phyloP scores from a whole-genome alignment of 2,329 filamentous ascomycete genomes.

The Cytospora piceae region DNA sequence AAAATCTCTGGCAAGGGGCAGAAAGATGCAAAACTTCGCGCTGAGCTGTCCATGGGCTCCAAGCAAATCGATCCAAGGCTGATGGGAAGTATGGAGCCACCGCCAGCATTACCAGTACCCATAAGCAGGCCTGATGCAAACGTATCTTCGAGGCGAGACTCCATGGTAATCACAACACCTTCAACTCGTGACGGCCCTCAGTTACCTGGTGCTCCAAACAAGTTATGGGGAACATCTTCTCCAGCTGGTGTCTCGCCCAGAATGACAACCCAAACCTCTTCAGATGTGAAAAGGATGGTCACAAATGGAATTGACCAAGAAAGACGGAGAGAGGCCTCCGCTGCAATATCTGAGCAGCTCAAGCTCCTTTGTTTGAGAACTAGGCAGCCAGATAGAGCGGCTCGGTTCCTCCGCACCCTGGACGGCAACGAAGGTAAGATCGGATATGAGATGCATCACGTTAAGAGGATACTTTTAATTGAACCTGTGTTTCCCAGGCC shows the following conservation, averaged over 20 bases:
- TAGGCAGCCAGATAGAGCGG: background rate
- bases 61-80: background rate
- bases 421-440: background rate
- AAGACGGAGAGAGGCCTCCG: background rate
- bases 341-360: constrained; percentile 4
- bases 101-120: background rate
- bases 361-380: constrained; percentile 6
- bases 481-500: background rate
- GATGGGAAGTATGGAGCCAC: background rate
- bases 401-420: background rate
- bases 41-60: background rate
- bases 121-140: constrained; percentile 6
- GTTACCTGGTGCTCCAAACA: background rate
- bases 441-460: background rate
- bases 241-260: background rate
- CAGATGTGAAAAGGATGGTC: background rate
- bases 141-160: background rate
- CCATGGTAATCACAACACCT: background rate
- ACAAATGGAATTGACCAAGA: background rate
- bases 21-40: background rate
- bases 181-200: background rate
- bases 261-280: background rate
- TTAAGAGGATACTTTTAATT: background rate
- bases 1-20: background rate
- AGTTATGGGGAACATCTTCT: background rate